Conservation (phyloP, 208 protist species). For the Leishmania arabica region DNA sequence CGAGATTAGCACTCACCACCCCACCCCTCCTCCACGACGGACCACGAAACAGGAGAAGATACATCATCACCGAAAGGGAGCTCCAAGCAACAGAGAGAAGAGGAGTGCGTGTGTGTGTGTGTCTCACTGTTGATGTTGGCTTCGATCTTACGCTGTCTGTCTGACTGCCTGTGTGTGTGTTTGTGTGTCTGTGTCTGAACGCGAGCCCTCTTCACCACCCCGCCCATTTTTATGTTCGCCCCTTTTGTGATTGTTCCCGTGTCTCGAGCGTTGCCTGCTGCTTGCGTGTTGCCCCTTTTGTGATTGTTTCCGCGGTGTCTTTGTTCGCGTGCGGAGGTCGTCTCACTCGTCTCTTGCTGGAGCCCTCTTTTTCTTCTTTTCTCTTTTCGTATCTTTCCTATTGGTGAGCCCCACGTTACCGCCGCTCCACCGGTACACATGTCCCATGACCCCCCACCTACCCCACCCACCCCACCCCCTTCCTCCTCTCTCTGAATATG, state of each 20-base stretch:
- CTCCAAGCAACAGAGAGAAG: too few relatives aligned
- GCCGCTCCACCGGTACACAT: background rate
- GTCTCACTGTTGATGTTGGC: too few relatives aligned
- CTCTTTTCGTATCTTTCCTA: constrained; percentile 13
- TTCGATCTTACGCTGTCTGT: too few relatives aligned
- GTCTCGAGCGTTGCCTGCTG: background rate
- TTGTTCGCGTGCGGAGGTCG: background rate
- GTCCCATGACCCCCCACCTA: background rate
- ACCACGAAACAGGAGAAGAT: background rate
- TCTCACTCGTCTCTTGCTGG: background rate
- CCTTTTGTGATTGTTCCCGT: background rate
- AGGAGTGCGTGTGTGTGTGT: too few relatives aligned
- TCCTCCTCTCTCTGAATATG: background rate
- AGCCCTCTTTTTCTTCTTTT: background rate
- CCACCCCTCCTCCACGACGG: background rate
- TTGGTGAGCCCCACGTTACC: background rate
- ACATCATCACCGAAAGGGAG: background rate
- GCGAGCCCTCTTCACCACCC: too few relatives aligned
- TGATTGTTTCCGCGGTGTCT: background rate
- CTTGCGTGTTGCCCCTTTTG: background rate
- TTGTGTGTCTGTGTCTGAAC: too few relatives aligned
- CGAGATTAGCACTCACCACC: background rate
- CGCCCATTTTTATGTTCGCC: too few relatives aligned
- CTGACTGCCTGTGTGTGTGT: too few relatives aligned
- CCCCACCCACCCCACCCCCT: background rate